A percentile compares a stretch with the other conserved stretches of the same genome.
phyloP scores from a whole-genome alignment of 305 asterid genomes.

The Solanum aculeatissimum region DNA sequence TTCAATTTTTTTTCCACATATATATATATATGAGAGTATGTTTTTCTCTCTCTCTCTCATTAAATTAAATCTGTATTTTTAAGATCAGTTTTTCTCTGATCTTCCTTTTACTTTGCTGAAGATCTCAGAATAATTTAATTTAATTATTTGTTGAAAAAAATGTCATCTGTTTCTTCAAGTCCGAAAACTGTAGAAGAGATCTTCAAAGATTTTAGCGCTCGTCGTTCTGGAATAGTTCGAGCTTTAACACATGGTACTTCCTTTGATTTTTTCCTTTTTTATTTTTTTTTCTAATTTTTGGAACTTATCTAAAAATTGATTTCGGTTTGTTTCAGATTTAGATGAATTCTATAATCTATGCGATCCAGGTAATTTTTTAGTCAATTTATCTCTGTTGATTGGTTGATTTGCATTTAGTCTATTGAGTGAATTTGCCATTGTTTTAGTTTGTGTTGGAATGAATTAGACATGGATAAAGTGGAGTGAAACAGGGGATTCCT shows the following conservation, averaged over 20 bases:
- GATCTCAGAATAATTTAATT: conserved; percentile 14
- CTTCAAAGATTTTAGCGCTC: conserved; percentile 88
- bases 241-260: conserved; percentile 65
- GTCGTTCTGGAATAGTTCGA: conserved; percentile 81
- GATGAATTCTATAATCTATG: conserved; percentile 74
- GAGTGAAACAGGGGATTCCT: background rate
- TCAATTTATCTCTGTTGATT: conserved; percentile 11
- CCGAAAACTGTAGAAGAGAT: conserved; percentile 95
- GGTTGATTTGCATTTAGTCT: background rate
- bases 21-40: background rate
- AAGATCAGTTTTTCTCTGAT: background rate
- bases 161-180: conserved; percentile 69
- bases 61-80: background rate
- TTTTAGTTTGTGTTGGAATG: background rate
- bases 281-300: background rate
- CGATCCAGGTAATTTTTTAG: conserved; percentile 65
- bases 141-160: conserved; percentile 1
- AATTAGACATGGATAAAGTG: background rate
- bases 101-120: background rate
- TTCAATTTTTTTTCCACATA: background rate
- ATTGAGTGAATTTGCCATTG: background rate
- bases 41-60: background rate
- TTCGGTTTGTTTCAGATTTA: conserved; percentile 39
- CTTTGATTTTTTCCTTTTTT: background rate
- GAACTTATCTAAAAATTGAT: background rate